Evolutionary conservation across 371 early-diverging fungal species (phyloP).

Genomic region (Nematocida sp.): DNA sequence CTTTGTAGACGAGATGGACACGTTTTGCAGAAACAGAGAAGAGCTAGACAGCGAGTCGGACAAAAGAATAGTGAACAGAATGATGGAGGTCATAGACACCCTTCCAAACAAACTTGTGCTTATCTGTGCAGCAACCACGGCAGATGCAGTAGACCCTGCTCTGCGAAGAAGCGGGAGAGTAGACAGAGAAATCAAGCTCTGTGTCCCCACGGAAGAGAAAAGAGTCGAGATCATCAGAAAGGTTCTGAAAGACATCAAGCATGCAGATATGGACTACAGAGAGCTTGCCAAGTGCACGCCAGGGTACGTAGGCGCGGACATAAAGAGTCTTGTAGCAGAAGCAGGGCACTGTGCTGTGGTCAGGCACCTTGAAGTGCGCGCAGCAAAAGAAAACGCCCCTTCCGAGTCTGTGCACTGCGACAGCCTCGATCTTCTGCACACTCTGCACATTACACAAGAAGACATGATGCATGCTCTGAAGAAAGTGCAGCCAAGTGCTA

Average conservation of each 20-base stretch:
- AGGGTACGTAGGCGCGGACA: constrained; percentile 60
- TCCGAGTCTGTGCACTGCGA: not conserved
- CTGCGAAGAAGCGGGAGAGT: constrained; percentile 53
- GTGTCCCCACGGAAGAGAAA: constrained; percentile 55
- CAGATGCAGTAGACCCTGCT: constrained; percentile 28
- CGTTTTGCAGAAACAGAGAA: constrained; percentile 45
- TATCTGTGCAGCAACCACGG: constrained; percentile 44
- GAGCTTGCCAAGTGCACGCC: constrained; percentile 58
- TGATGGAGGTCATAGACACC: constrained; percentile 55
- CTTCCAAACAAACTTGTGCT: constrained; percentile 48
- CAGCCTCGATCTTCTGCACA: not conserved
- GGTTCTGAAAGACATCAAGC: constrained; percentile 33
- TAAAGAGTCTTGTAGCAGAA: constrained; percentile 54
- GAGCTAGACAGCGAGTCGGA: constrained; percentile 34
- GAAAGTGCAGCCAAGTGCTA: constrained; percentile 86
- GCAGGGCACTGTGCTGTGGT: constrained; percentile 52
- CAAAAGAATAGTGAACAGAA: constrained; percentile 35
- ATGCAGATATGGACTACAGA: constrained; percentile 38
- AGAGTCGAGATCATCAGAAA: constrained; percentile 55
- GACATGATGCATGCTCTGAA: constrained; percentile 67
- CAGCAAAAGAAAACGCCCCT: not conserved
- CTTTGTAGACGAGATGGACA: constrained; percentile 58
- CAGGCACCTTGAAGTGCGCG: not conserved
- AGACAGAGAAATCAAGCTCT: constrained; percentile 55
- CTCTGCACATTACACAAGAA: constrained; percentile 20